Evolutionary conservation across 2,329 filamentous ascomycete genomes (phyloP).

Genomic region (Decorospora gaudefroyi): DNA sequence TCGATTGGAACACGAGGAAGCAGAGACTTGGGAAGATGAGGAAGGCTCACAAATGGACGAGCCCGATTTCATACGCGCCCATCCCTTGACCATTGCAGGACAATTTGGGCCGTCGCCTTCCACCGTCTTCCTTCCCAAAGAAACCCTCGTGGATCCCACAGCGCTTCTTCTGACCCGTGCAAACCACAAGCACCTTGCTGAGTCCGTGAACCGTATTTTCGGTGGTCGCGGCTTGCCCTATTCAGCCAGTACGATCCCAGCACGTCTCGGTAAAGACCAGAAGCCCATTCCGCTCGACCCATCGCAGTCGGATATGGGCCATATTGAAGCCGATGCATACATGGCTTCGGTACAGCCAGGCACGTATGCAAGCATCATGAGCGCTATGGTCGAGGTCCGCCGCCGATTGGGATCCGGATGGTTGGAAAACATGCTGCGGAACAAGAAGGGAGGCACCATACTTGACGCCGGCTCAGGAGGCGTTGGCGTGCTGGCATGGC

Average conservation of each 20-base stretch:
- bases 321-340: slow-evolving; percentile 76
- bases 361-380: slow-evolving; percentile 69
- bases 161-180: slow-evolving; percentile 68
- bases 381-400: slow-evolving; percentile 72
- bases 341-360: slow-evolving; percentile 71
- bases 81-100: slow-evolving; percentile 75
- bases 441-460: slow-evolving; percentile 64
- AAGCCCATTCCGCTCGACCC: slow-evolving; percentile 67
- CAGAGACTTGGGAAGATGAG: slow-evolving; percentile 42
- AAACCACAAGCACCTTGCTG: slow-evolving; percentile 70
- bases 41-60: slow-evolving; percentile 40
- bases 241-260: slow-evolving; percentile 69
- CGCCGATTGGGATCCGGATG: slow-evolving; percentile 72
- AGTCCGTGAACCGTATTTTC: slow-evolving; percentile 73
- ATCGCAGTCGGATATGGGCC: slow-evolving; percentile 67
- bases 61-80: slow-evolving; percentile 64
- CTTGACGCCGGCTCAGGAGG: slow-evolving; percentile 77
- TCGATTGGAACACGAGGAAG: slow-evolving; percentile 50
- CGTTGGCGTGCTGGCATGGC: slow-evolving; percentile 73
- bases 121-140: slow-evolving; percentile 74
- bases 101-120: slow-evolving; percentile 73
- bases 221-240: slow-evolving; percentile 77
- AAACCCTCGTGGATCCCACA: slow-evolving; percentile 72
- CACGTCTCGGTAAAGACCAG: slow-evolving; percentile 61
- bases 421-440: slow-evolving; percentile 67